Evolutionary conservation across 352 stramenopile genomes (phyloP).

Genomic region (Phytopythium cucurbitacearum): DNA sequence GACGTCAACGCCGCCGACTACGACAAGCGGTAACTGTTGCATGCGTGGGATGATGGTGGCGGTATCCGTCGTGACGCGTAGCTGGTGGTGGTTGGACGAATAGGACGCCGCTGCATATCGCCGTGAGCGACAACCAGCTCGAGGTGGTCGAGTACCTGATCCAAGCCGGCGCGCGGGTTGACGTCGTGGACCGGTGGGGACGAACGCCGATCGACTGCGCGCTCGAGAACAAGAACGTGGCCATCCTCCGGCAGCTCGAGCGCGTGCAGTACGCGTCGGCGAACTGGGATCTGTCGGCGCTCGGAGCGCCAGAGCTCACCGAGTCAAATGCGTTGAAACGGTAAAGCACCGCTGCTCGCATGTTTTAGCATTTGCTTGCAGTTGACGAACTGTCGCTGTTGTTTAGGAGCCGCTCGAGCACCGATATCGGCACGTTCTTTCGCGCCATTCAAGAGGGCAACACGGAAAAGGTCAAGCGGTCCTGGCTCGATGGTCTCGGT

Average conservation of each 20-base stretch:
- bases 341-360: conserved; percentile 10
- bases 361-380: conserved; percentile 8
- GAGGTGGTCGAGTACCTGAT: conserved; percentile 60
- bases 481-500: conserved; percentile 58
- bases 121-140: conserved; percentile 57
- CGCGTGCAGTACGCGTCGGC: conserved; percentile 19
- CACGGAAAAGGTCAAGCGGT: conserved; percentile 71
- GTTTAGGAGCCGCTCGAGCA: conserved; percentile 24
- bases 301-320: conserved; percentile 6
- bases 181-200: conserved; percentile 65
- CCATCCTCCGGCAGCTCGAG: conserved; percentile 45
- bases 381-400: conserved; percentile 4
- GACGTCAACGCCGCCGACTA: conserved; percentile 78
- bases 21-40: conserved; percentile 49
- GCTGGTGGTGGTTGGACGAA: not conserved
- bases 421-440: conserved; percentile 48
- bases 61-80: not conserved
- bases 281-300: conserved; percentile 14
- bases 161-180: conserved; percentile 41
- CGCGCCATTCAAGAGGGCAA: conserved; percentile 55
- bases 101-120: conserved; percentile 76
- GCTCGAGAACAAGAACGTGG: conserved; percentile 41
- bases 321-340: conserved; percentile 4
- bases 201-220: conserved; percentile 68
- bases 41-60: not conserved